Conservation (phyloP, 202 grass and related monocot species). For the Hordeum pubiflorum region DNA sequence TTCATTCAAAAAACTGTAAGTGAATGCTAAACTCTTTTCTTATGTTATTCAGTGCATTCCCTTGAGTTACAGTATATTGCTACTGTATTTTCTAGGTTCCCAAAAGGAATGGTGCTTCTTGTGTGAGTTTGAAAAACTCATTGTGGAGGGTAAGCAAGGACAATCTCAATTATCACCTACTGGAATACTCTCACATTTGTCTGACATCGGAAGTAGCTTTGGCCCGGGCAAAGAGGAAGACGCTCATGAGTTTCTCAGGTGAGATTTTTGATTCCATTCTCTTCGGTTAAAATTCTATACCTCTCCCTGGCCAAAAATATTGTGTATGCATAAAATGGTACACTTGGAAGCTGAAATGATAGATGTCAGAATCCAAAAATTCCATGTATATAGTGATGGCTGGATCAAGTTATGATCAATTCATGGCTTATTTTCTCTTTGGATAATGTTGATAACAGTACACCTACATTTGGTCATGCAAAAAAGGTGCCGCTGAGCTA, state of each 20-base stretch:
- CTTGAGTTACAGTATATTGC: conserved; percentile 12
- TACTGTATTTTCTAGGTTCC: conserved; percentile 47
- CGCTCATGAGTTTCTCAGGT: conserved; percentile 97
- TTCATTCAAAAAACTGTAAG: conserved; percentile 82
- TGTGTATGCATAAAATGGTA: no score
- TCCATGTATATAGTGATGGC: no score
- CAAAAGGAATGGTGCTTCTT: conserved; percentile 79
- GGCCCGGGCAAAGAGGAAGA: conserved; percentile 58
- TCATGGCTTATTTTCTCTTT: no score
- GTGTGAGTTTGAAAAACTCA: conserved; percentile 78
- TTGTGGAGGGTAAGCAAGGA: conserved; percentile 44
- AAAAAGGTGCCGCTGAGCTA: no score
- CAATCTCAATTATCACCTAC: conserved; percentile 58
- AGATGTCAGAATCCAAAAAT: no score
- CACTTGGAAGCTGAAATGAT: no score
- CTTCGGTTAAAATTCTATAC: background rate
- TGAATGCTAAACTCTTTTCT: conserved; percentile 17
- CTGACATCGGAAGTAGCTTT: conserved; percentile 57
- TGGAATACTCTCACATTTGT: conserved; percentile 64
- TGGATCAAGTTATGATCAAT: no score
- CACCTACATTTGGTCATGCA: no score
- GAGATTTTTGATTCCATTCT: conserved; percentile 1
- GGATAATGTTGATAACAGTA: no score
- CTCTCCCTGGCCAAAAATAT: background rate
- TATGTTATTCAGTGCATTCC: conserved; percentile 19